These are phyloP conservation scores for Castanopsis chinensis DNA, from an alignment of 306 rosid species.

Conservation along the genomic window DNA sequence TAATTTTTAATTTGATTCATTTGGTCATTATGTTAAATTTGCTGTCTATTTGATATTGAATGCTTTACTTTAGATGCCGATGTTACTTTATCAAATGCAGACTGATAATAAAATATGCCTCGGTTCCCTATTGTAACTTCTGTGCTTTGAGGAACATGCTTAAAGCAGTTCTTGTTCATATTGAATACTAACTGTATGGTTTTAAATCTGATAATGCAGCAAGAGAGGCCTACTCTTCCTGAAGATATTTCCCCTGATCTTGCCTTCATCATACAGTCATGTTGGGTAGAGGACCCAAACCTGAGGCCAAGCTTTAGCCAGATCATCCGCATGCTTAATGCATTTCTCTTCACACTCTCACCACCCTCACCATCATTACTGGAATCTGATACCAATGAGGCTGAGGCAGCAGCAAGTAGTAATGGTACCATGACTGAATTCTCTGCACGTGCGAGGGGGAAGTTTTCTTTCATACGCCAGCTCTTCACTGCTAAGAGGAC, in stretches of 20 bases:
- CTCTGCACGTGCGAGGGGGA: conserved; percentile 70
- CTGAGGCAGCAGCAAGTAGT: conserved; percentile 49
- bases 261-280: conserved; percentile 77
- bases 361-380: conserved; percentile 50
- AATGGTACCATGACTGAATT: conserved; percentile 55
- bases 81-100: conserved; percentile 3
- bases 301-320: conserved; percentile 84
- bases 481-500: conserved; percentile 77
- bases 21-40: background rate
- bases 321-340: conserved; percentile 82
- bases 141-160: conserved; percentile 8
- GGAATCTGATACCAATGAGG: conserved; percentile 40
- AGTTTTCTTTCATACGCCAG: conserved; percentile 75
- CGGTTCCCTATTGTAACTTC: background rate
- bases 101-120: conserved; percentile 2
- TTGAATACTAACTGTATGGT: conserved; percentile 2
- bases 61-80: conserved; percentile 4
- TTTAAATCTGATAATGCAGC: conserved; percentile 66
- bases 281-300: conserved; percentile 95
- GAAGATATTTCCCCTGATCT: conserved; percentile 76
- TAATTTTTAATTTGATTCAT: conserved; percentile 8
- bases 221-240: conserved; percentile 79
- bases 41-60: background rate
- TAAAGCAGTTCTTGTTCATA: conserved; percentile 1
- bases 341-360: conserved; percentile 60